Evolutionary conservation across 768 basidiomycete genomes (phyloP), one percentile per base, ranked within the genome.

Genomic region (Auriscalpium microsporum): DNA sequence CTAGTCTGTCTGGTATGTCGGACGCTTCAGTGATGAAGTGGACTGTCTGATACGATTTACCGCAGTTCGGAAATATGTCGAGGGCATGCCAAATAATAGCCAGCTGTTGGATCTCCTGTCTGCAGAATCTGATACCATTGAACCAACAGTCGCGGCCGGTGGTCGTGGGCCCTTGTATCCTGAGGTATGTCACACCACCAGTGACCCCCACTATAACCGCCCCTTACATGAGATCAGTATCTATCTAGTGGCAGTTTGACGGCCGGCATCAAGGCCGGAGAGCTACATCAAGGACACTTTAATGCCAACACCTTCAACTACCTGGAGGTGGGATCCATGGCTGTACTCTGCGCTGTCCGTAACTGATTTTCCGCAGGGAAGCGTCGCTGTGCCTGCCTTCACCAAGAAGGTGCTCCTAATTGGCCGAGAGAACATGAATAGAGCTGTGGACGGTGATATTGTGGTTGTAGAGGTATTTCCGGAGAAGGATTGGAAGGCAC

Each of bases 221-320:
- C 48, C 45, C 53, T 36, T 28, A 4, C 54, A 14, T 9, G 14
- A 17, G 17, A 13, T 42, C 40, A 98, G 92, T 94, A 98, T 67
- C 74, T 96, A 14, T 76, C 93, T 0, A 75, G 79, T 9, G 76
- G 84, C 0, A 82, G 80, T 0, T 69, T 97, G 9, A 65, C 82
- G 40, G 90, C 93, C 10, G 94, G 93, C 1, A 77, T 97, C 55
- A 94, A 94, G 68, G 79, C 82, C 4, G 91, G 90, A 2, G 74
- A 85, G 44, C 78, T 94, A 4, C 82, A 92, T 64, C 92, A 97
- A 72, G 96, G 96, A 0, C 86, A 94, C 66, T 99, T 95, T 72
- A 93, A 89, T 64, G 91, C 94, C 2, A 96, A 90, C 62, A 85
- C 85, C 60, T 99, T 94, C 71, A 98, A 99, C 68, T 98, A 94